These are phyloP conservation scores for Phragmites australis DNA, from an alignment of 176 grass and related monocot species.

Conservation along the genomic window DNA sequence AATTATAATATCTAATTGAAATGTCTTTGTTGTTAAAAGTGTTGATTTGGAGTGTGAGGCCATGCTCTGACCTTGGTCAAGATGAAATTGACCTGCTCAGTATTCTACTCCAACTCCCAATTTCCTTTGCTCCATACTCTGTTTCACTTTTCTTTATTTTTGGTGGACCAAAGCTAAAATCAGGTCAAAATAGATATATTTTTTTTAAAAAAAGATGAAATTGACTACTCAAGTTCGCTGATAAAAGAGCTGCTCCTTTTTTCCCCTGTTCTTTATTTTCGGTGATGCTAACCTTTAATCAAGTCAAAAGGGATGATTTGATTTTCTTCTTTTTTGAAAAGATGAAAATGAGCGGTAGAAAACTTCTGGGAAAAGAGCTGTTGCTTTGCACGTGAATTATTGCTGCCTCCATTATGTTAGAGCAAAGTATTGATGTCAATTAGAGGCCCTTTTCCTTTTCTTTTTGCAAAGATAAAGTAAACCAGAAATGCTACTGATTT, in stretches of 20 bases:
- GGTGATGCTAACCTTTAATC: not conserved
- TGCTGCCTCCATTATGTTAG: conserved; percentile 5
- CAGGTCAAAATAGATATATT: not conserved
- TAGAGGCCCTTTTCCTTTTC: conserved; percentile 12
- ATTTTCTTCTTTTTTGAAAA: not conserved
- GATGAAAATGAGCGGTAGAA: conserved; percentile 16
- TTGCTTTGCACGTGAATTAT: conserved; percentile 40
- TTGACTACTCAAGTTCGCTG: not conserved
- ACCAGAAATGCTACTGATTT: not conserved
- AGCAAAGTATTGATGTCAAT: not conserved
- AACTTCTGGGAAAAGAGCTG: conserved; percentile 25
- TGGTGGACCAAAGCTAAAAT: not conserved
- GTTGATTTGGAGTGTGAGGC: conserved; percentile 39
- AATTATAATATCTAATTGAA: not conserved
- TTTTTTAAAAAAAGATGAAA: not conserved
- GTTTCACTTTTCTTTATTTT: not conserved
- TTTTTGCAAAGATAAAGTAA: not conserved
- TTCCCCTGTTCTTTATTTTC: not conserved
- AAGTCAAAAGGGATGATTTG: not conserved
- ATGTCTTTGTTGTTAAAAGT: conserved; percentile 26
- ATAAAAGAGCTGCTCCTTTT: not conserved
- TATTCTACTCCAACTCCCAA: conserved; percentile 8
- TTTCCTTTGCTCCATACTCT: not conserved
- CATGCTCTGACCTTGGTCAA: conserved; percentile 47
- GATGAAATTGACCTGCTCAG: conserved; percentile 34